phyloP scores from a whole-genome alignment of 2,329 filamentous ascomycete species.

The Colletotrichum tropicicola region DNA sequence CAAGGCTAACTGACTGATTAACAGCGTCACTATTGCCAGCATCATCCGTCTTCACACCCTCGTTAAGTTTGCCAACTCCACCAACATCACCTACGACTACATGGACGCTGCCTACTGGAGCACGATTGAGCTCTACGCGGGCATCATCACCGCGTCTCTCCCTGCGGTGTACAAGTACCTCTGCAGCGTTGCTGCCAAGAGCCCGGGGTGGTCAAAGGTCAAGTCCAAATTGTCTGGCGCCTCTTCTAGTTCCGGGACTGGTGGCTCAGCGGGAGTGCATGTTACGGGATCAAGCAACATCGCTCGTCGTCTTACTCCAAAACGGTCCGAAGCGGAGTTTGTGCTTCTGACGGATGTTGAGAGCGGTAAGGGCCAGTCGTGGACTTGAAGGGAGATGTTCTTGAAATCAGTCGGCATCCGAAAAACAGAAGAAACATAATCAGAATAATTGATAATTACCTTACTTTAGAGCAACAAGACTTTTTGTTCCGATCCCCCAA shows the following conservation, averaged over 20 bases:
- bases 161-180: slow-evolving; percentile 12
- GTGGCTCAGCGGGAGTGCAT: background rate
- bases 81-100: slow-evolving; percentile 4
- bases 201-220: background rate
- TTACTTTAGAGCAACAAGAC: too few species aligned
- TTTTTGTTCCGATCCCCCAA: too few species aligned
- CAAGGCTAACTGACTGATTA: background rate
- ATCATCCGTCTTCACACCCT: slow-evolving; percentile 5
- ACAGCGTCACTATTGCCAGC: slow-evolving; percentile 14
- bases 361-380: background rate
- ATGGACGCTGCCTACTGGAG: slow-evolving; percentile 20
- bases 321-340: background rate
- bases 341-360: background rate
- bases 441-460: too few species aligned
- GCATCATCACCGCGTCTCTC: slow-evolving; percentile 11
- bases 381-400: too few species aligned
- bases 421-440: too few species aligned
- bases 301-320: background rate
- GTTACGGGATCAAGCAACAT: background rate
- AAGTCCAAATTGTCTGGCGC: background rate
- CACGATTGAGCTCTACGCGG: slow-evolving; percentile 21
- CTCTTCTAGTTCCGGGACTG: background rate
- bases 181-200: background rate
- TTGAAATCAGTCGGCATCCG: too few species aligned
- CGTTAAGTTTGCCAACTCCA: slow-evolving; percentile 6